Percentiles rank a stretch among this genome's conserved stretches.
Conservation (phyloP, 768 basidiomycete species). For the Pisolithus microcarpus region DNA sequence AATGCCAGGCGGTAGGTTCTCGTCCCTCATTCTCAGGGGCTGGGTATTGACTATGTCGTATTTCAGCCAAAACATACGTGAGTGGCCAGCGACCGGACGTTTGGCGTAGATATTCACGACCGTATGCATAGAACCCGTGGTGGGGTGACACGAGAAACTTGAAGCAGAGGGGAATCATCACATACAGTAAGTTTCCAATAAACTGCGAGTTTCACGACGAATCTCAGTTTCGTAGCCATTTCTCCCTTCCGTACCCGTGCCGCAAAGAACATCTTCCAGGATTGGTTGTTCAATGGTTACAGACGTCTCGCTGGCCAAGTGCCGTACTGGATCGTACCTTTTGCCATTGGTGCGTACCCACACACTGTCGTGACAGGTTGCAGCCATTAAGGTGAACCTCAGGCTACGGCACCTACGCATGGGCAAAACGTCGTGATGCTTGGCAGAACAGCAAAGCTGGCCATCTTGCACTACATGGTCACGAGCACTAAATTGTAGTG, state of each 20-base stretch:
- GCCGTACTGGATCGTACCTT: slow-evolving; percentile 73
- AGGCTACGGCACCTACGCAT: slow-evolving; percentile 77
- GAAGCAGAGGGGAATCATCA: slow-evolving; percentile 69
- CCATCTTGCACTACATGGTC: slow-evolving; percentile 45
- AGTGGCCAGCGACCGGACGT: slow-evolving; percentile 28
- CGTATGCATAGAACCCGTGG: slow-evolving; percentile 63
- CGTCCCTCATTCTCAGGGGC: background rate
- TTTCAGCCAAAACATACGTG: slow-evolving; percentile 73
- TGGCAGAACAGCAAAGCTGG: slow-evolving; percentile 80
- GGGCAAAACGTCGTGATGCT: slow-evolving; percentile 63
- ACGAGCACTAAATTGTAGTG: slow-evolving; percentile 12
- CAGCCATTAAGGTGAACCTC: slow-evolving; percentile 1
- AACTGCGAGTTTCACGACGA: background rate
- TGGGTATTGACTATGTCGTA: slow-evolving; percentile 5
- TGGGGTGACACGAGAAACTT: slow-evolving; percentile 75
- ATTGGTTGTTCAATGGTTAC: slow-evolving; percentile 85
- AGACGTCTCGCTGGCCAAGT: slow-evolving; percentile 65
- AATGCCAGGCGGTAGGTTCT: slow-evolving; percentile 75
- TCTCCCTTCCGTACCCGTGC: slow-evolving; percentile 80
- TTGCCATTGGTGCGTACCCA: slow-evolving; percentile 61
- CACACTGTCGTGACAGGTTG: background rate
- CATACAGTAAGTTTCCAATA: slow-evolving; percentile 61
- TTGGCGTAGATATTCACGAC: slow-evolving; percentile 1
- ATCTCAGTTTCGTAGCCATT: slow-evolving; percentile 42
- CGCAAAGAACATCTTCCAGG: slow-evolving; percentile 59